phyloP scores from a whole-genome alignment of 1,284 basidiomycete genomes.

The Irpex rosettiformis region DNA sequence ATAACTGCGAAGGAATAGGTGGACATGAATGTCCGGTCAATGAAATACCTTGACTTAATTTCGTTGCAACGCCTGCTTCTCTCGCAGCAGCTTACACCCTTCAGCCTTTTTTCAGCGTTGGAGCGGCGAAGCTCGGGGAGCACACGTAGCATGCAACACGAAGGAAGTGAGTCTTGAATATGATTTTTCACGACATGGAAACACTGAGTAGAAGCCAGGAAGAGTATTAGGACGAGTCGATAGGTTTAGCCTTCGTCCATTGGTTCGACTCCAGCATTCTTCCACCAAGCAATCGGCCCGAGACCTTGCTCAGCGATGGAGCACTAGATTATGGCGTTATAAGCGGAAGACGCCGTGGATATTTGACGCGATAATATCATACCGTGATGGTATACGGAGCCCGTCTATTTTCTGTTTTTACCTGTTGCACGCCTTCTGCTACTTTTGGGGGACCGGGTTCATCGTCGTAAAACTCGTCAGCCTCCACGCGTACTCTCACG shows the following conservation, averaged over 20 bases:
- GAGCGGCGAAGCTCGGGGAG: neutral
- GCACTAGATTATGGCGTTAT: no score
- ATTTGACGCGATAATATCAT: no score
- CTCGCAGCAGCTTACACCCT: neutral
- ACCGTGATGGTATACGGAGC: conserved; percentile 78
- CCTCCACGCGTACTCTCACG: conserved; percentile 85
- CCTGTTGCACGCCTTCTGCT: conserved; percentile 53
- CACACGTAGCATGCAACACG: neutral
- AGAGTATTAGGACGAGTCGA: neutral
- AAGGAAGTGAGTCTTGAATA: neutral
- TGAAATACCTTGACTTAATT: neutral
- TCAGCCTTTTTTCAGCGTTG: neutral
- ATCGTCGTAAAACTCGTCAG: conserved; percentile 87
- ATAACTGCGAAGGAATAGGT: no score
- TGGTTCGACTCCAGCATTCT: conserved; percentile 41
- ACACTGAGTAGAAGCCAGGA: neutral
- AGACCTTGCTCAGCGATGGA: conserved; percentile 90
- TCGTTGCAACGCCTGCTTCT: neutral
- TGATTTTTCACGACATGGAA: neutral
- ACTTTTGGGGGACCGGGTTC: conserved; percentile 85
- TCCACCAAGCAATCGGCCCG: conserved; percentile 76
- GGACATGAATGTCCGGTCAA: neutral
- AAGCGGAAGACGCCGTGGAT: no score
- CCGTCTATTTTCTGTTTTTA: conserved; percentile 47
- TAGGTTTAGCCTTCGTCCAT: conserved; percentile 33